Percentiles rank a stretch among this genome's conserved stretches.
Evolutionary conservation across 805 yeast species (phyloP).

Genomic region (Sugiyamaella marilandica): DNA sequence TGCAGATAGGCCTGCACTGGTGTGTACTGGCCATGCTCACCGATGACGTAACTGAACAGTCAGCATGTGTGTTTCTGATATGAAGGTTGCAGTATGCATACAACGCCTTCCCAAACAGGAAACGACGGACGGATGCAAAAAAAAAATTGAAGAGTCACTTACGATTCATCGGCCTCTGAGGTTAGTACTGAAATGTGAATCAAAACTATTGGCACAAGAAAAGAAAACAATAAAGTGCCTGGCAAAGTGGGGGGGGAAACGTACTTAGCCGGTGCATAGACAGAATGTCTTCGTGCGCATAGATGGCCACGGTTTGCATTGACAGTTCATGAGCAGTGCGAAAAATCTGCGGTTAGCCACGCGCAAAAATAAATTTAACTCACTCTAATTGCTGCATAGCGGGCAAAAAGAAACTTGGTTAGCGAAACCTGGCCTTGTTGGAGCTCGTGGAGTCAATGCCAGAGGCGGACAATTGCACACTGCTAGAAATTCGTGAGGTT

Average conservation of each 20-base stretch:
- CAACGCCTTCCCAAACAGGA: not conserved
- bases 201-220: not conserved
- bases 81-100: not conserved
- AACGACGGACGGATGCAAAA: constrained; percentile 5
- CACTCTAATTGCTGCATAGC: constrained; percentile 16
- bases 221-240: not conserved
- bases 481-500: too few relatives aligned
- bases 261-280: constrained; percentile 83
- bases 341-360: constrained; percentile 57
- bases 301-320: constrained; percentile 95
- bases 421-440: not conserved
- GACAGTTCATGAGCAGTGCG: constrained; percentile 97
- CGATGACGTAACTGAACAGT: constrained; percentile 60
- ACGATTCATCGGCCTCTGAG: constrained; percentile 36
- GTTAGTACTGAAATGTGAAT: not conserved
- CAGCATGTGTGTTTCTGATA: not conserved
- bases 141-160: constrained; percentile 14
- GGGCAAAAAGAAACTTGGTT: constrained; percentile 24
- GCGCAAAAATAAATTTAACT: constrained; percentile 37
- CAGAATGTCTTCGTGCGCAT: constrained; percentile 91
- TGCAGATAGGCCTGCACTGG: constrained; percentile 96
- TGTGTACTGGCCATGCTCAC: constrained; percentile 79
- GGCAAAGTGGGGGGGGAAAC: constrained; percentile 5
- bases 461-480: too few relatives aligned
- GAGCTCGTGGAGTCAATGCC: too few relatives aligned